phyloP scores from a whole-genome alignment of 768 basidiomycete genomes.

The Boletus sp. region DNA sequence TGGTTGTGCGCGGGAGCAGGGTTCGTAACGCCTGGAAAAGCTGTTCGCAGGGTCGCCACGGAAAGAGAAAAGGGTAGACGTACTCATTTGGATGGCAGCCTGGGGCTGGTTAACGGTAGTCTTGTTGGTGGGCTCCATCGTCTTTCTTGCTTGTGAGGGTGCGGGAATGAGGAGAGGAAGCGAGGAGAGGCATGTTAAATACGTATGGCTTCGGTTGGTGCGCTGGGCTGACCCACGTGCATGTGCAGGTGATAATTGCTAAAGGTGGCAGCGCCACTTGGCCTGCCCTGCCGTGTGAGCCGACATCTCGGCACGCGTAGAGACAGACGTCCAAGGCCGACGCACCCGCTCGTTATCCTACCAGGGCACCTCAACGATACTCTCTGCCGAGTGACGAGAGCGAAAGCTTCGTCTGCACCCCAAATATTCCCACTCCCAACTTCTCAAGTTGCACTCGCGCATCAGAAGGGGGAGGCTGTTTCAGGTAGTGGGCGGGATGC shows the following conservation, averaged over 20 bases:
- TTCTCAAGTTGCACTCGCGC: too few relatives aligned
- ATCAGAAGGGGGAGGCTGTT: neutral
- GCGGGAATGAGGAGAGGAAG: neutral
- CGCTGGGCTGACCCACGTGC: conserved; percentile 11
- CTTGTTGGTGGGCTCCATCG: conserved; percentile 32
- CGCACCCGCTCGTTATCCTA: neutral
- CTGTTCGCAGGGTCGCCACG: neutral
- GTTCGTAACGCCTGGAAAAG: conserved; percentile 42
- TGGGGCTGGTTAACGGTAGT: conserved; percentile 52
- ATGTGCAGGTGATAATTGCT: neutral
- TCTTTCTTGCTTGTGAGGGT: conserved; percentile 25
- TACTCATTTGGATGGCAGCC: conserved; percentile 62
- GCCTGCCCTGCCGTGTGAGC: neutral
- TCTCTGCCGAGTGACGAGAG: neutral
- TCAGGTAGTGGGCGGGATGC: neutral
- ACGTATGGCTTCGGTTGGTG: neutral
- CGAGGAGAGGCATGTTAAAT: conserved; percentile 13
- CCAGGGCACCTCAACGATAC: too few relatives aligned
- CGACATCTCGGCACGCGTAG: neutral
- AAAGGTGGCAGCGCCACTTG: conserved; percentile 7
- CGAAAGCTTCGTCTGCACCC: neutral
- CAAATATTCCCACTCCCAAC: neutral
- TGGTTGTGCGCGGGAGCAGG: conserved; percentile 41
- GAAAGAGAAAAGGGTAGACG: conserved; percentile 22
- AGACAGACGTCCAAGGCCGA: neutral